Evolutionary conservation across 257 asterid species (phyloP), one percentile per base, ranked within the genome.

Genomic region (Perilla frutescens): DNA sequence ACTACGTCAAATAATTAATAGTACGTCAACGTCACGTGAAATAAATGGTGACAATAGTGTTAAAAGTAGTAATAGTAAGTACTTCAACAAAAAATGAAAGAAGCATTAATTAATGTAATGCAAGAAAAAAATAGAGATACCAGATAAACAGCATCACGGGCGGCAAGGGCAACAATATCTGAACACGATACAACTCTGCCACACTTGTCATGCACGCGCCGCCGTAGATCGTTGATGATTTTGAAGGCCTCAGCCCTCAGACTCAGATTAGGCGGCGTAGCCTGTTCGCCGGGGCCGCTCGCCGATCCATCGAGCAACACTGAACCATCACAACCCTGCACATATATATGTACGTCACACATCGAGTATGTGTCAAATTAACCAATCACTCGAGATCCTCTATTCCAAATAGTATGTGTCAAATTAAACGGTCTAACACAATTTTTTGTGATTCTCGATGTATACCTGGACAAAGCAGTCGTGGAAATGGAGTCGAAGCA

Each of bases 401-500:
- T 20, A 20, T 20, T 20, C 26, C 26, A 20, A 20, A 20, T 20
- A 20, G 26, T 20, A 20, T 20, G 26, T 20, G 26, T 20, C 26
- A 20, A 20, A 20, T 20, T 20, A 20, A 20, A 34, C 4, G 37
- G 37, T 34, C 37, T 34, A 4, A 34, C 37, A 34, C 1, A 34
- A 34, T 0, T 34, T 34, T 34, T 34, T 34, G 37, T 34, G 37
- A 34, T 34, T 5, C 4, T 8, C 8, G 14, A 2, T 1, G 15
- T 6, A 15, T 8, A 76, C 89, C 84, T 86, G 95, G 11, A 83
- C 92, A 56, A 84, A 86, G 81, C 96, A 90, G 66, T 90, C 94
- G 14, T 90, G 93, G 73, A 87, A 90, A 72, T 86, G 90, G 77
- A 90, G 90, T 0, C 90, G 88, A 72, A 90, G 94, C 81, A 90